Percentiles rank a stretch among this genome's conserved stretches.
Conservation (phyloP, 2,329 filamentous ascomycete species). For the Niveomyces coronatus region DNA sequence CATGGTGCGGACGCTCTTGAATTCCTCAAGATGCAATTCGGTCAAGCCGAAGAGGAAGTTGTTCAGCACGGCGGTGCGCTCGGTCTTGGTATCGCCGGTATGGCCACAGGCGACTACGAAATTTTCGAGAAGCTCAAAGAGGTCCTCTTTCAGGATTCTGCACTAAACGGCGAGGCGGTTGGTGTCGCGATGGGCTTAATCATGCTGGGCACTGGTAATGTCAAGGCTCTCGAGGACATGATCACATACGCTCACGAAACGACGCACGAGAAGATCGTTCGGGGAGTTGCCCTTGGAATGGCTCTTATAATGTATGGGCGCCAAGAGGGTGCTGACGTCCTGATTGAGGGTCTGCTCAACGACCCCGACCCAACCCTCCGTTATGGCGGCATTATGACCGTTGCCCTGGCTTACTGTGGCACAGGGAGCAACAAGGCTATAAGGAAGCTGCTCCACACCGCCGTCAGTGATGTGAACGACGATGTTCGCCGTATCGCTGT, state of each 20-base stretch:
- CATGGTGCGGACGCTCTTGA: slow-evolving; percentile 84
- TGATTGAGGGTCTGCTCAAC: slow-evolving; percentile 86
- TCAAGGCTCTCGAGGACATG: slow-evolving; percentile 90
- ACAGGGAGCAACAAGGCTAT: slow-evolving; percentile 98
- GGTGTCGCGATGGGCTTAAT: slow-evolving; percentile 94
- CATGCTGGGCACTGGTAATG: slow-evolving; percentile 96
- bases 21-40: slow-evolving; percentile 68
- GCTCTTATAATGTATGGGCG: slow-evolving; percentile 96
- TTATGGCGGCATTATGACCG: slow-evolving; percentile 98
- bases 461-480: slow-evolving; percentile 96
- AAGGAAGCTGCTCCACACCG: slow-evolving; percentile 85
- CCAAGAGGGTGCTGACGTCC: slow-evolving; percentile 86
- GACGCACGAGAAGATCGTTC: slow-evolving; percentile 97
- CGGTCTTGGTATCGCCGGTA: slow-evolving; percentile 90
- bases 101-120: slow-evolving; percentile 85
- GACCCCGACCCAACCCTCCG: slow-evolving; percentile 89
- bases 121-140: slow-evolving; percentile 87
- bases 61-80: slow-evolving; percentile 95
- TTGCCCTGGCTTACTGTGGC: slow-evolving; percentile 92
- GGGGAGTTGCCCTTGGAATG: slow-evolving; percentile 92
- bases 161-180: slow-evolving; percentile 92
- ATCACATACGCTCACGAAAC: slow-evolving; percentile 96
- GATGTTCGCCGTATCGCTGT: slow-evolving; percentile 93
- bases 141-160: slow-evolving; percentile 86
- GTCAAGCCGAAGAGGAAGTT: slow-evolving; percentile 72